These are phyloP conservation scores for Metschnikowia cerradonensis DNA, from an alignment of 805 yeast species.

Conservation along the genomic window DNA sequence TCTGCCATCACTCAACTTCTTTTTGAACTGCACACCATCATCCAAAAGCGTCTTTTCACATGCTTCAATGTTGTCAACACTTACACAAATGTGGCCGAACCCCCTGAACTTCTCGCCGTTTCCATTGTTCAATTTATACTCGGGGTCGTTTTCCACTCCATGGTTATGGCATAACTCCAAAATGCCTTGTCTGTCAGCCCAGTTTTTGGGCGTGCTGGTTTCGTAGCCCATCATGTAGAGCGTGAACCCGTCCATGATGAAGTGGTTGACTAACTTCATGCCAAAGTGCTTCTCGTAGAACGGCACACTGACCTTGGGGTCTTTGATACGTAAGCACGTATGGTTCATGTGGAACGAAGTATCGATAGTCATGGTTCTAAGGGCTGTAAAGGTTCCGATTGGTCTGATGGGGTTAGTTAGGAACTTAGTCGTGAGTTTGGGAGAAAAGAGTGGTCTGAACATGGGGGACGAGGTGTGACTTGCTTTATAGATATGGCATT, in stretches of 20 bases:
- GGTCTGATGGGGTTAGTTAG: neutral
- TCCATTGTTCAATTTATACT: slow-evolving; percentile 68
- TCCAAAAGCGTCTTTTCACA: slow-evolving; percentile 56
- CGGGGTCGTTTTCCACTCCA: slow-evolving; percentile 59
- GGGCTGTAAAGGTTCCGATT: neutral
- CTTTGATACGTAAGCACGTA: slow-evolving; percentile 76
- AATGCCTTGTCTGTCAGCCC: slow-evolving; percentile 58
- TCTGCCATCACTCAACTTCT: slow-evolving; percentile 83
- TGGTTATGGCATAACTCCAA: slow-evolving; percentile 80
- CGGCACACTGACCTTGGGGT: slow-evolving; percentile 66
- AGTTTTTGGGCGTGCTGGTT: slow-evolving; percentile 38
- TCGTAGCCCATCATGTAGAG: slow-evolving; percentile 66
- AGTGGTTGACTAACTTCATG: slow-evolving; percentile 53
- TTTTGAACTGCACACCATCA: slow-evolving; percentile 71
- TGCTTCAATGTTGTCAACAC: slow-evolving; percentile 72
- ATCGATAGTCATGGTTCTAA: slow-evolving; percentile 29
- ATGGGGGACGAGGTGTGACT: neutral
- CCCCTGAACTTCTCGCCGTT: slow-evolving; percentile 83
- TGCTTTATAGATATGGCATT: neutral
- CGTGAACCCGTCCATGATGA: slow-evolving; percentile 53
- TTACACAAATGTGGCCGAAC: slow-evolving; percentile 88
- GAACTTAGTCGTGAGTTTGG: neutral
- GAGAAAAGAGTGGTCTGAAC: neutral
- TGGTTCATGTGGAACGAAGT: slow-evolving; percentile 51
- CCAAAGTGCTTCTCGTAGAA: slow-evolving; percentile 78